phyloP scores from a whole-genome alignment of 78 protist genomes.

The Tieghemostelium lacteum region DNA sequence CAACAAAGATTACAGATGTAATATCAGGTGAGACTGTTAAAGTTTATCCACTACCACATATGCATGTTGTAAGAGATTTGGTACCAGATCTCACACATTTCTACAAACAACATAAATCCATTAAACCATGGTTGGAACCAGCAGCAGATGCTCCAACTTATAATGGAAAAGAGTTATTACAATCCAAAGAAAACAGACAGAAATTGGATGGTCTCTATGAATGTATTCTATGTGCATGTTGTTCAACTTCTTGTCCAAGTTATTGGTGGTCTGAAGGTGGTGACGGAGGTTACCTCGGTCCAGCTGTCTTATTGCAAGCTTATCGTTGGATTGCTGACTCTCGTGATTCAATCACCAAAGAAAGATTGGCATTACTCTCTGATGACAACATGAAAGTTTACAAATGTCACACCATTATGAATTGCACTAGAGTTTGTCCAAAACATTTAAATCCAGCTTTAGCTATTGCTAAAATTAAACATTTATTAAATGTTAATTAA shows the following conservation, averaged over 20 bases:
- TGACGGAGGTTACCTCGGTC: slow-evolving; percentile 91
- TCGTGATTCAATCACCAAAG: slow-evolving; percentile 57
- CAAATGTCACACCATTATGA: slow-evolving; percentile 97
- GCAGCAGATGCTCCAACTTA: slow-evolving; percentile 52
- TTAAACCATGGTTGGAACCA: slow-evolving; percentile 92
- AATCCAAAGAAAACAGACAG: slow-evolving; percentile 84
- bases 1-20: slow-evolving; percentile 60
- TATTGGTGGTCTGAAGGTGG: slow-evolving; percentile 95
- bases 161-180: slow-evolving; percentile 75
- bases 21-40: slow-evolving; percentile 57
- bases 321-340: slow-evolving; percentile 87
- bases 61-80: slow-evolving; percentile 92
- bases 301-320: slow-evolving; percentile 93
- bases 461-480: slow-evolving; percentile 27
- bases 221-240: slow-evolving; percentile 96
- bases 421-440: slow-evolving; percentile 91
- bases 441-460: slow-evolving; percentile 39
- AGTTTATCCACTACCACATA: slow-evolving; percentile 94
- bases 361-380: slow-evolving; percentile 46
- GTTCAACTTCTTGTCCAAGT: slow-evolving; percentile 93
- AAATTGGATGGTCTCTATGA: slow-evolving; percentile 95
- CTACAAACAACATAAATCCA: slow-evolving; percentile 87
- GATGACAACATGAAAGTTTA: slow-evolving; percentile 76
- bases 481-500: slow-evolving; percentile 1
- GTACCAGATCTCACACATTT: slow-evolving; percentile 90